Base-by-base conservation (phyloP, 192 early-diverging fungal species). In the Phycomyces nitens region DNA sequence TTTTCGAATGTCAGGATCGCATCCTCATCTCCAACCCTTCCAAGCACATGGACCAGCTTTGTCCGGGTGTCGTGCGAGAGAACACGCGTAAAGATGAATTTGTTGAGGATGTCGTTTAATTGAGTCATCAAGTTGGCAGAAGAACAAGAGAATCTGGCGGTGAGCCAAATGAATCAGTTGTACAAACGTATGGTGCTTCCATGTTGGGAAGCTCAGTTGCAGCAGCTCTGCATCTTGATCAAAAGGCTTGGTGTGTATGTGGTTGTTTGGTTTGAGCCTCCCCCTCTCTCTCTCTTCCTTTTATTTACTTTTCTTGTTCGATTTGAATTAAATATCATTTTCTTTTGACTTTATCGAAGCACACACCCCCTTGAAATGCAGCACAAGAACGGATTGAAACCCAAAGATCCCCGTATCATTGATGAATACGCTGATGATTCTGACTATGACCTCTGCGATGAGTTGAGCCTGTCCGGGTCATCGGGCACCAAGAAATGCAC, bases 1-100 rank as follows among this genome's bases (percentile, higher is more conserved):
- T 82, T 85, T 62, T 85, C 82, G 47, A 85, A 72, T 1, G 75
- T 42, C 0, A 85, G 34, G 16, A 85, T 77, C 20, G 74, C 75
- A 6, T 56, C 60, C 10, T 73, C 3, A 47, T 18, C 12, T 2
- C 12, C 44, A 47, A n/a, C 15, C 12, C 11, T 47, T n/a, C 44
- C 44, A 11, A 47, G 44, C 3, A 47, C 44, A 11, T 47, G 11
- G 12, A 47, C 5, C 2, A 47, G 12, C 44, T 47, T 47, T 47
- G 44, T n/a, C 11, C 18, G 12, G 44, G 44, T 47, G 18, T 47
- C 44, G 18, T 47, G 44, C 11, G 44, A 47, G 2, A 47, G 44
- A 6, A 6, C 4, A 18, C 44, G 44, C 44, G 12, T 14, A 47
- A 47, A 47, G 18, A 18, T 11, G 18, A 47, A 47, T 3, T 11